Evolutionary conservation across 805 yeast species (phyloP), one percentile per base, ranked within the genome.

Genomic region (Suhomyces prunicola): DNA sequence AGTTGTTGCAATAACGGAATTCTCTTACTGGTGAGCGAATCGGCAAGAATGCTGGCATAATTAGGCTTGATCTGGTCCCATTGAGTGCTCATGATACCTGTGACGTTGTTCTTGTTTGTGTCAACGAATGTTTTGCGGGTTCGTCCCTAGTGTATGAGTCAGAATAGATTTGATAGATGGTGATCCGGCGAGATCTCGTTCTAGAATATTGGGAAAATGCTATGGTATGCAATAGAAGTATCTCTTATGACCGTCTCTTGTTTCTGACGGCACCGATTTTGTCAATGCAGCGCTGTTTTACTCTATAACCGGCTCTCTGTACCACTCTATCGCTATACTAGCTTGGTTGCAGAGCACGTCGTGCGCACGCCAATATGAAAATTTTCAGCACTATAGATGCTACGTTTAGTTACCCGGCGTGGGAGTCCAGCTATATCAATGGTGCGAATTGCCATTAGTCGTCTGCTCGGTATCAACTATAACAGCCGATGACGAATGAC

Each of bases 401-500:
- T 19, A 19, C 19, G 19, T 2, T 19, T 19, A 29, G 27, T 46
- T 46, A 46, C 48, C 48, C 48, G 48, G 48, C 27, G 15, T 12
- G 10, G 12, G 29, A 9, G 19, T 19, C 29, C 12, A 12, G 12
- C 29, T 27, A 27, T 27, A 27, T 27, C 9, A 27, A 27, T 12
- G 12, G 12, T 12, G 10, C 29, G 29, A 27, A 27, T 9, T 27
- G 29, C 3, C 29, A 17, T 26, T 19, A 19, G 19, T 19, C 19
- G 19, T 22, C 26, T 22, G 36, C 33, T 12, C 12, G 23, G 44
- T 61, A 77, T 77, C 84, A 80, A 79, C 84, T 80, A 79, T 76
- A 70, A 76, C 83, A 79, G 83, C 77, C 83, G 71, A 76, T 77
- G 83, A 80, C 68, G 83, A 77, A 60, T 70, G 78, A 71, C 73